Percentiles rank a stretch among this genome's conserved stretches.
Conservation (phyloP, 2,329 filamentous ascomycete genomes). For the Chaetomium sp. region DNA sequence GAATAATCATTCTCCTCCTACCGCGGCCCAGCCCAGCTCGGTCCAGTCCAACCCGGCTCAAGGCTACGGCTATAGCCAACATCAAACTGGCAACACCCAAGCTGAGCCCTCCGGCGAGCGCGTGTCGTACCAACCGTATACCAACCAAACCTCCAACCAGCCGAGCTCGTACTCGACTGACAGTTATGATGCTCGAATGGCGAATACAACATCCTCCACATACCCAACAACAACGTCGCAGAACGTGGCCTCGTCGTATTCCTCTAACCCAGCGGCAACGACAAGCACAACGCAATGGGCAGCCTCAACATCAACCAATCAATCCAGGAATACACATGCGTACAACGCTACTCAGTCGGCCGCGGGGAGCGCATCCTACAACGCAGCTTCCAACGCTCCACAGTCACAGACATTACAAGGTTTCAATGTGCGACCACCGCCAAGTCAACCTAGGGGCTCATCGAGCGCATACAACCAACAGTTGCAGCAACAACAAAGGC, state of each 20-base stretch:
- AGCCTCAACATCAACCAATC: constrained; percentile 34
- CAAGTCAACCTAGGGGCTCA: constrained; percentile 33
- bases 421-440: constrained; percentile 36
- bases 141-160: constrained; percentile 29
- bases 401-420: constrained; percentile 31
- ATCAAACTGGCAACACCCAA: constrained; percentile 25
- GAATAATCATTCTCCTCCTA: constrained; percentile 37
- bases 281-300: constrained; percentile 35
- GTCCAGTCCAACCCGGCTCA: constrained; percentile 26
- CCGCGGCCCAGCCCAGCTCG: constrained; percentile 25
- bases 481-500: constrained; percentile 33
- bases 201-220: constrained; percentile 23
- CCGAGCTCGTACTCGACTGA: constrained; percentile 34
- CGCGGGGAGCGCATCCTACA: constrained; percentile 32
- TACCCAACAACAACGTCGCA: constrained; percentile 33
- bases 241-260: constrained; percentile 37
- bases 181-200: constrained; percentile 32
- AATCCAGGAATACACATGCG: constrained; percentile 29
- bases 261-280: constrained; percentile 32
- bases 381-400: constrained; percentile 32
- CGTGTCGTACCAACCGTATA: constrained; percentile 40
- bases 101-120: constrained; percentile 34
- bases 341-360: constrained; percentile 39
- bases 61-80: constrained; percentile 33
- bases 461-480: constrained; percentile 38